Evolutionary conservation across 345 rosid species (phyloP), one percentile per base, ranked within the genome.

Genomic region (Lepidium africanum): DNA sequence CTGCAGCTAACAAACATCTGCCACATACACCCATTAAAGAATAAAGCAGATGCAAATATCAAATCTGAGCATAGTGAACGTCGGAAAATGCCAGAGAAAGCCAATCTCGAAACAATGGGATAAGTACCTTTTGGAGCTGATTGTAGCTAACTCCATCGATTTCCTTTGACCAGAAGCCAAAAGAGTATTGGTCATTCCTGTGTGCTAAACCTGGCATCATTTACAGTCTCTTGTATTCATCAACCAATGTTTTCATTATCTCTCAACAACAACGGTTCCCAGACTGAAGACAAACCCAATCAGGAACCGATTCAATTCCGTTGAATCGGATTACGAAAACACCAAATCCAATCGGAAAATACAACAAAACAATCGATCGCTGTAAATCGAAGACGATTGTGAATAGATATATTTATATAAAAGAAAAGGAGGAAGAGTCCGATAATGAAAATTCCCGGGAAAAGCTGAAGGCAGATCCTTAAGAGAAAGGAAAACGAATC

Each of bases 141-240:
- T 86, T 82, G 67, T 79, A 89, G 84, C 86, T 72, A 72, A 92
- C 83, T 63, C 81, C 98, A 33, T 81, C 86, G 59, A 84, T 77
- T 41, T 86, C 84, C 70, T 83, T 87, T 30, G 92, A 83, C 98
- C 98, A 92, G 79, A 89, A 87, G 21, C 91, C 90, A 77, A 79
- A 83, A 52, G 88, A 59, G 72, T 78, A 86, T 67, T 81, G 91
- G 56, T 87, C 92, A 81, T 81, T 81, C 70, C 86, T 76, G 81
- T 79, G 86, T 52, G 93, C 84, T 80, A 89, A 78, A 86, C 94
- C 94, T 10, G 96, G 96, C 97, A 91, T 91, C 74, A 74, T 87
- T 63, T 58, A 80, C 73, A 69, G 40, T 67, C 67, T 72, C 65
- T 35, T 67, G 19, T 67, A 63, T 69, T 81, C 74, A 71, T 54